Evolutionary conservation across 1,284 basidiomycete genomes (phyloP).

Genomic region (Boletus austroedulis): DNA sequence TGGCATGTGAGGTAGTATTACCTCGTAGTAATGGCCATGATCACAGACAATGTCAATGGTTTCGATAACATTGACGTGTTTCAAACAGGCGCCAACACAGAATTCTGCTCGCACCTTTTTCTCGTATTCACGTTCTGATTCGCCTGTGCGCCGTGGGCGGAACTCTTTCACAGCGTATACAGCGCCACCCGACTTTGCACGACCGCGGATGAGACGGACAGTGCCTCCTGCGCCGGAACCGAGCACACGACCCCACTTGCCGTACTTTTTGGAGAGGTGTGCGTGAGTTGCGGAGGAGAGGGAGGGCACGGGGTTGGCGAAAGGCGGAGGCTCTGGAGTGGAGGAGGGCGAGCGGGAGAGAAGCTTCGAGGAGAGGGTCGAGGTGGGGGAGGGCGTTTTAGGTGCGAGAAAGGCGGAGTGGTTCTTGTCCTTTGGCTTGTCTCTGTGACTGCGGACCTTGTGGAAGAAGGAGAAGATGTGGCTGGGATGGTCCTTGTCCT

Average conservation of each 20-base stretch:
- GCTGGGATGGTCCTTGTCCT: conserved; percentile 22
- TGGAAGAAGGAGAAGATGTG: conserved; percentile 19
- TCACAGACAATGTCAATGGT: conserved; percentile 98
- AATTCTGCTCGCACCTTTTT: conserved; percentile 99
- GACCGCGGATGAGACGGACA: conserved; percentile 91
- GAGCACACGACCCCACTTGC: conserved; percentile 96
- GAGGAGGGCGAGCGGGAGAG: conserved; percentile 31
- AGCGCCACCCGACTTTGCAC: conserved; percentile 71
- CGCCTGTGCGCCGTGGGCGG: conserved; percentile 81
- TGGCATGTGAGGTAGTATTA: conserved; percentile 36
- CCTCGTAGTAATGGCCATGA: conserved; percentile 98
- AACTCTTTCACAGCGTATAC: conserved; percentile 99
- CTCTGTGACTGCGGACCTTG: conserved; percentile 25
- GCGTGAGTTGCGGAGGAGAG: conserved; percentile 84
- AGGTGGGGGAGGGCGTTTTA: conserved; percentile 38
- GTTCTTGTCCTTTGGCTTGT: conserved; percentile 13
- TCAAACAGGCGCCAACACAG: conserved; percentile 92
- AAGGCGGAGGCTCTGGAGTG: conserved; percentile 32
- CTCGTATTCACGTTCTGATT: conserved; percentile 96
- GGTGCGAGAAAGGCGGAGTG: conserved; percentile 8
- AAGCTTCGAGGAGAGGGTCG: conserved; percentile 26
- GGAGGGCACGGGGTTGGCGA: conserved; percentile 44
- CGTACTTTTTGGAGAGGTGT: conserved; percentile 96
- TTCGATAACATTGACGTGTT: conserved; percentile 96
- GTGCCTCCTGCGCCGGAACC: conserved; percentile 98